Percentiles rank a stretch among this genome's conserved stretches.
phyloP scores from a whole-genome alignment of 2,329 filamentous ascomycete species.

The Arthrinium phaeospermum region DNA sequence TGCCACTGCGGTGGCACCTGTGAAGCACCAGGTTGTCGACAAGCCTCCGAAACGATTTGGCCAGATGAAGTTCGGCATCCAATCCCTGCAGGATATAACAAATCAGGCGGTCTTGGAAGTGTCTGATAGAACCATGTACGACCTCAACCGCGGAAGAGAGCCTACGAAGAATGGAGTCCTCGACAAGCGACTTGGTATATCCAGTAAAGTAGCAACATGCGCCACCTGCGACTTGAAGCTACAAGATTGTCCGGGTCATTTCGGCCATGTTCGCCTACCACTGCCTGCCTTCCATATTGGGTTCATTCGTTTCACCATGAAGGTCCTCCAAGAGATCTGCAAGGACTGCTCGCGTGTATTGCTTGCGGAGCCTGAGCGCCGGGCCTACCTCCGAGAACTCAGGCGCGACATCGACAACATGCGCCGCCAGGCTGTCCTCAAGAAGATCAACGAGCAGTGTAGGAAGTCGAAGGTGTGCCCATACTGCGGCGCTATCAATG shows the following conservation, averaged over 20 bases:
- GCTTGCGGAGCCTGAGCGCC: slow-evolving; percentile 79
- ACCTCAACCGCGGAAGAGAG: slow-evolving; percentile 78
- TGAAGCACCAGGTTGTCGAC: slow-evolving; percentile 91
- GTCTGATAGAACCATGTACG: slow-evolving; percentile 92
- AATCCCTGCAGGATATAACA: slow-evolving; percentile 94
- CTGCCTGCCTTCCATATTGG: slow-evolving; percentile 95
- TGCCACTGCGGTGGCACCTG: slow-evolving; percentile 39
- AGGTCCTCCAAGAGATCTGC: slow-evolving; percentile 93
- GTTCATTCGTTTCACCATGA: slow-evolving; percentile 91
- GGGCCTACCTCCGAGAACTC: slow-evolving; percentile 78
- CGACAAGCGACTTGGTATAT: slow-evolving; percentile 80
- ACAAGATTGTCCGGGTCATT: slow-evolving; percentile 90
- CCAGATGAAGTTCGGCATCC: slow-evolving; percentile 91
- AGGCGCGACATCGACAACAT: slow-evolving; percentile 87
- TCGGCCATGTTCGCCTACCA: slow-evolving; percentile 89
- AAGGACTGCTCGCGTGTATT: slow-evolving; percentile 90
- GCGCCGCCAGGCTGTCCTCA: slow-evolving; percentile 80
- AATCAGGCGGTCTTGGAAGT: slow-evolving; percentile 95
- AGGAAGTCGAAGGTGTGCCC: slow-evolving; percentile 84
- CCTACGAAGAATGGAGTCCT: slow-evolving; percentile 85
- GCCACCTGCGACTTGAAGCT: slow-evolving; percentile 83
- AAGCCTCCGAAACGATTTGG: slow-evolving; percentile 89
- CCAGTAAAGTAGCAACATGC: slow-evolving; percentile 80
- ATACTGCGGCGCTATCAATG: slow-evolving; percentile 82
- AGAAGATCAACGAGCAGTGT: slow-evolving; percentile 88